Evolutionary conservation across 345 rosid genomes (phyloP), one percentile per base, ranked within the genome.

Genomic region (Eucalyptus lansdowneana): DNA sequence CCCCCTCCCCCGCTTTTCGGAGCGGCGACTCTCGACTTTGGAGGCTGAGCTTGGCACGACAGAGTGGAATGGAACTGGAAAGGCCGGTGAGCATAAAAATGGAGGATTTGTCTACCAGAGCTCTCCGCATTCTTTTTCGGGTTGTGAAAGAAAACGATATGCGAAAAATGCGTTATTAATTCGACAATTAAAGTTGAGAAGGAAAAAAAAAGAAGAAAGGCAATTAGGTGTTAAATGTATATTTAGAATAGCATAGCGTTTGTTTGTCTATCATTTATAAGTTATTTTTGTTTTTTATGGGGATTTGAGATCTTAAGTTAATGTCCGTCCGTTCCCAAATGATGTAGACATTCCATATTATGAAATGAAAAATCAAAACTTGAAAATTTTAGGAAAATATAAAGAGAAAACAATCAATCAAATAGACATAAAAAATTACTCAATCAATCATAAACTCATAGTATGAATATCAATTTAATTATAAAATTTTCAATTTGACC

Each of bases 121-220:
- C 9, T 58, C 3, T 1, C 24, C 2, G 24, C 7, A 2, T 19
- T 6, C 7, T 37, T 27, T 6, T 60, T n/a, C 22, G 0, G 0
- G 7, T 76, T 21, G 9, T 0, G 5, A 6, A 5, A 29, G 8
- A 40, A 2, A 22, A 5, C 47, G 15, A 76, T 40, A 21, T 76
- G n/a, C n/a, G 9, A 0, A 6, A 37, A 4, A 2, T 2, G 4
- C 2, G 3, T 76, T 21, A 76, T 11, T 76, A 21, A 37, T 29
- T 11, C 3, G 1, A 21, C 2, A 12, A 40, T 21, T 21, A 21
- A 37, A 76, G 2, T 37, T 24, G 15, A 40, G 29, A 72, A 19
- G 25, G 15, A 21, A 6, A 21, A 76, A 37, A 7, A 16, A 10
- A 11, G 9, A 19, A 9, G 72, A 37, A 37, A 76, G 1, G 3